Conservation (phyloP, 164 flowering plant genomes). For the Magnolia officinalis region DNA sequence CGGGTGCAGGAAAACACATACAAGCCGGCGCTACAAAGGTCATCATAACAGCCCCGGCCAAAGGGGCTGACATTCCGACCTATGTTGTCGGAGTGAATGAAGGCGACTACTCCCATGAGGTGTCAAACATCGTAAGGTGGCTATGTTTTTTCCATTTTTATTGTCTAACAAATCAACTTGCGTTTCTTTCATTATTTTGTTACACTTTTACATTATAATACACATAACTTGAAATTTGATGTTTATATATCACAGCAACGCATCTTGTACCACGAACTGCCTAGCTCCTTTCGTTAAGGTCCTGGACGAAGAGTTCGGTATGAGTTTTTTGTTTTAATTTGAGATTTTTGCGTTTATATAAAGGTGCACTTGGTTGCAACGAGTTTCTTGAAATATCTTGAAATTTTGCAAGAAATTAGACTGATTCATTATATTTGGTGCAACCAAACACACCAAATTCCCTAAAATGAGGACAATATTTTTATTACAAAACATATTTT, state of each 20-base stretch:
- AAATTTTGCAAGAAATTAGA: no score
- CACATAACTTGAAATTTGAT: neutral
- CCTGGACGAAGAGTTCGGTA: conserved; percentile 91
- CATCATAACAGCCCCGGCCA: conserved; percentile 95
- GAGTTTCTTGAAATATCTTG: no score
- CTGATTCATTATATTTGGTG: no score
- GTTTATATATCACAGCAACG: conserved; percentile 61
- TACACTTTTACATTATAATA: neutral
- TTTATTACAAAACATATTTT: no score
- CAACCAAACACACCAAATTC: no score
- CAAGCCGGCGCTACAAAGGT: conserved; percentile 99
- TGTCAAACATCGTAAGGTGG: conserved; percentile 78
- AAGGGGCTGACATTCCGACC: conserved; percentile 97
- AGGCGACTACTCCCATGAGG: conserved; percentile 70
- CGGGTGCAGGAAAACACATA: conserved; percentile 97
- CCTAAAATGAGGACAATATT: no score
- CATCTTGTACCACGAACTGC: conserved; percentile 99
- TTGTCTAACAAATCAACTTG: neutral
- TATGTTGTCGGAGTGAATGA: conserved; percentile 95
- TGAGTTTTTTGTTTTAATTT: conserved; percentile 8
- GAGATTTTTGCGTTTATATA: neutral
- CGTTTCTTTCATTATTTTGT: neutral
- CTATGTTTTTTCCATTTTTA: neutral
- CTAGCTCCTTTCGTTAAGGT: conserved; percentile 94
- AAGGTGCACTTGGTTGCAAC: neutral